Conservation (phyloP, 1,284 basidiomycete species). For the Fereydounia khargensis region DNA sequence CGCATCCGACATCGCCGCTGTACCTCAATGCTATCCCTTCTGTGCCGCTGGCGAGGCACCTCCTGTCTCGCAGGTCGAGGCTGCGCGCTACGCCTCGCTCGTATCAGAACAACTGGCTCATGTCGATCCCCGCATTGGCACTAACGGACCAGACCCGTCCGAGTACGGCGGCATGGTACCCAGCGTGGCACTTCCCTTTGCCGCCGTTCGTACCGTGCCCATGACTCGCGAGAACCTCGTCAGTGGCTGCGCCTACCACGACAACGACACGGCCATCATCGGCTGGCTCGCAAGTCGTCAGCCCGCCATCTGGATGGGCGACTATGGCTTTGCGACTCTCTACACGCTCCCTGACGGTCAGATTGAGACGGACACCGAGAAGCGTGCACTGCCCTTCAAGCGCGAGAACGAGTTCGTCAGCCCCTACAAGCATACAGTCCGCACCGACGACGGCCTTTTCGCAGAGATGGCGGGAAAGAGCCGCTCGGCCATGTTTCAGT, state of each 20-base stretch:
- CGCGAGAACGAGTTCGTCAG: conserved; percentile 65
- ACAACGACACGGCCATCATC: conserved; percentile 25
- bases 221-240: conserved; percentile 29
- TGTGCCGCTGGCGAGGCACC: neutral
- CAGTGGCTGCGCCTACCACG: conserved; percentile 27
- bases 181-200: conserved; percentile 21
- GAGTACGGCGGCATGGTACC: conserved; percentile 39
- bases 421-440: conserved; percentile 69
- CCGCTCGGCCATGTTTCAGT: conserved; percentile 71
- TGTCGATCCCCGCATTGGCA: conserved; percentile 38
- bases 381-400: too few species aligned
- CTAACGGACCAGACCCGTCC: conserved; percentile 31
- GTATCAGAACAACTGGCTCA: conserved; percentile 9
- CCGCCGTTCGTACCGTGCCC: conserved; percentile 17
- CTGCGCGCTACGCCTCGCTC: conserved; percentile 2
- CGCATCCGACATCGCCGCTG: too few species aligned
- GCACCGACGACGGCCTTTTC: conserved; percentile 60
- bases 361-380: too few species aligned
- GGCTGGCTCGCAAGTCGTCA: conserved; percentile 25
- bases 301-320: conserved; percentile 85
- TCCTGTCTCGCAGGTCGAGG: conserved; percentile 1
- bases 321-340: conserved; percentile 55
- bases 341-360: conserved; percentile 56
- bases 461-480: conserved; percentile 71
- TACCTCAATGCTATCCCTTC: conserved; percentile 19